Evolutionary conservation across 306 rosid genomes (phyloP).

Genomic region (Psophocarpus tetragonolobus): DNA sequence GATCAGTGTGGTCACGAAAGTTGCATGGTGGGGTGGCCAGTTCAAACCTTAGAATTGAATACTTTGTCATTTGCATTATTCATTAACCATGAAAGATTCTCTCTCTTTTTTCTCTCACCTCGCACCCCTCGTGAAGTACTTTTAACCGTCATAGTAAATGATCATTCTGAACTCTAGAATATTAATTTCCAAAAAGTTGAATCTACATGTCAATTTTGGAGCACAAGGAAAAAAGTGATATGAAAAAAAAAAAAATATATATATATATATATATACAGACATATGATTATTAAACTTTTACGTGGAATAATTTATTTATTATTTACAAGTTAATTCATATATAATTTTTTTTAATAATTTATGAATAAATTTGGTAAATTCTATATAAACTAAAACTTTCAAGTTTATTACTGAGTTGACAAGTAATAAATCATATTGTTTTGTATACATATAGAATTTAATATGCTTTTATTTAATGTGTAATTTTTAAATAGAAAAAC

Average conservation of each 20-base stretch:
- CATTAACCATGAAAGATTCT: slow-evolving; percentile 47
- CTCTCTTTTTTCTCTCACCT: slow-evolving; percentile 26
- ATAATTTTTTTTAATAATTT: too few species aligned
- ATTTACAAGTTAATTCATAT: too few species aligned
- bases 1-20: slow-evolving; percentile 56
- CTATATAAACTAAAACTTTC: too few species aligned
- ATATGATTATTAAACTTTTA: too few species aligned
- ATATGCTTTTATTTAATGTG: too few species aligned
- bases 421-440: too few species aligned
- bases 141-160: slow-evolving; percentile 13
- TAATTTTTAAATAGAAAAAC: too few species aligned
- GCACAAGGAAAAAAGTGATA: background rate
- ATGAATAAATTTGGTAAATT: too few species aligned
- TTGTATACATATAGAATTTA: too few species aligned
- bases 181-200: background rate
- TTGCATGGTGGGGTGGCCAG: slow-evolving; percentile 53
- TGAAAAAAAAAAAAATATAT: background rate
- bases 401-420: too few species aligned
- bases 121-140: slow-evolving; percentile 39
- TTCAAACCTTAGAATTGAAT: slow-evolving; percentile 51
- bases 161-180: background rate
- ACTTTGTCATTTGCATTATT: slow-evolving; percentile 44
- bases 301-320: too few species aligned
- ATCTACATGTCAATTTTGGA: background rate
- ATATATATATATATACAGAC: too few species aligned